Percentiles rank a stretch among this genome's conserved stretches.
Conservation (phyloP, 306 rosid species). For the Spatholobus suberectus region DNA sequence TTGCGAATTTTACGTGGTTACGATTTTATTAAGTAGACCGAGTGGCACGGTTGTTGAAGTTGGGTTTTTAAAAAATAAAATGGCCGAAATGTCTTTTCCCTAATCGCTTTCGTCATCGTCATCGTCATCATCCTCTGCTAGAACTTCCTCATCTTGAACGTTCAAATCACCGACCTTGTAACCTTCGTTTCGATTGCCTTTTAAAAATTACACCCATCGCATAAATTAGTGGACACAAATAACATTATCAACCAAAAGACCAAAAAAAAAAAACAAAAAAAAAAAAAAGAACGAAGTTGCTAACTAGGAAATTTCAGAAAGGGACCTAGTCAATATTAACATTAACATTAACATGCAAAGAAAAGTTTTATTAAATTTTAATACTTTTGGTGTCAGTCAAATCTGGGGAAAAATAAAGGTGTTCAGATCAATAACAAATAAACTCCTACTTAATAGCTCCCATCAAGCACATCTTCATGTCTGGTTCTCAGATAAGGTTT, state of each 20-base stretch:
- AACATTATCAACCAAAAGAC: slow-evolving; percentile 11
- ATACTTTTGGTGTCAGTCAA: not conserved
- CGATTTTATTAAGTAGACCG: no score
- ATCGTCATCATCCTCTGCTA: slow-evolving; percentile 69
- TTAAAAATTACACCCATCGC: slow-evolving; percentile 5
- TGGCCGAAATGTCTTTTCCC: no score
- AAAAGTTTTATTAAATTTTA: no score
- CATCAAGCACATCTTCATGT: not conserved
- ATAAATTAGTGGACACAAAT: slow-evolving; percentile 14
- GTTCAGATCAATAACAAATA: not conserved
- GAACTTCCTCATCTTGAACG: slow-evolving; percentile 69
- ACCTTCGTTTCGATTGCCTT: slow-evolving; percentile 65
- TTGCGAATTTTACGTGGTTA: no score
- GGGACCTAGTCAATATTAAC: no score
- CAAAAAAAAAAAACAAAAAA: no score
- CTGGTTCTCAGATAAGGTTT: not conserved
- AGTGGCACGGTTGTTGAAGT: no score
- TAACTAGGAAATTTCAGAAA: not conserved
- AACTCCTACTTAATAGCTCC: not conserved
- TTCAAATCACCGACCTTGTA: slow-evolving; percentile 85
- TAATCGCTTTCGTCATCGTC: no score
- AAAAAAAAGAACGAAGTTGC: not conserved
- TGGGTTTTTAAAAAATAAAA: no score
- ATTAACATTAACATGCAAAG: no score
- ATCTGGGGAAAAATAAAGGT: not conserved